Evolutionary conservation across 2,329 filamentous ascomycete genomes (phyloP).

Genomic region (Phyllosticta citrichinensis): DNA sequence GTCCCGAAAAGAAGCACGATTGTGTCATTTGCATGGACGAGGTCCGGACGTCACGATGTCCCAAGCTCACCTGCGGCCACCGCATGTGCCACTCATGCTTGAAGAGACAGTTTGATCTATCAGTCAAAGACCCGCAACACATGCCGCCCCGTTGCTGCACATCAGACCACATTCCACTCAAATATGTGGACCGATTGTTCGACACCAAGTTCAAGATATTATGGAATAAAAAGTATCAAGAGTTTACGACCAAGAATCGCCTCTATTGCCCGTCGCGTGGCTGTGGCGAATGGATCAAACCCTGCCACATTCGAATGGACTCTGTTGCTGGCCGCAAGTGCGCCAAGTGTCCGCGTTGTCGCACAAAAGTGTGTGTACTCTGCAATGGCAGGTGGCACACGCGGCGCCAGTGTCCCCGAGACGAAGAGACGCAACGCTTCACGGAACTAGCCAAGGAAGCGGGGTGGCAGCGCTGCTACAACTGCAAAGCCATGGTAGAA

Average conservation of each 20-base stretch:
- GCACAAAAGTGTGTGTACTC: conserved; percentile 60
- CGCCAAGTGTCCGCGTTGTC: conserved; percentile 62
- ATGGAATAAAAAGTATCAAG: conserved; percentile 74
- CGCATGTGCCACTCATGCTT: conserved; percentile 73
- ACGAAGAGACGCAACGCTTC: conserved; percentile 54
- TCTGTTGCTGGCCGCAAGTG: conserved; percentile 42
- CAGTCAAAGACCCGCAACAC: conserved; percentile 63
- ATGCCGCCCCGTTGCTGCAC: conserved; percentile 84
- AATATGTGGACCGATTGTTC: conserved; percentile 67
- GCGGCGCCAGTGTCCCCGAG: conserved; percentile 57
- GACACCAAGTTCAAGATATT: conserved; percentile 61
- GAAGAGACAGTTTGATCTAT: conserved; percentile 63
- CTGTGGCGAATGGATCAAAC: conserved; percentile 74
- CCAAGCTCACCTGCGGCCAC: conserved; percentile 68
- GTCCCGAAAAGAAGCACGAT: conserved; percentile 19
- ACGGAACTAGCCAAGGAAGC: conserved; percentile 55
- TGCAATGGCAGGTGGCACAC: conserved; percentile 68
- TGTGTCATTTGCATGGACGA: conserved; percentile 1
- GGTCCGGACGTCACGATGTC: conserved; percentile 21
- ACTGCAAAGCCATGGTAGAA: conserved; percentile 65
- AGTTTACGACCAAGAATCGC: conserved; percentile 63
- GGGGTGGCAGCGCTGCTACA: conserved; percentile 68
- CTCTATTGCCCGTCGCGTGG: conserved; percentile 64
- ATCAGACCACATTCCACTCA: conserved; percentile 59
- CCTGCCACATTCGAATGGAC: conserved; percentile 53